Evolutionary conservation across 345 rosid genomes (phyloP).

Genomic region (Rubroshorea leprosula): DNA sequence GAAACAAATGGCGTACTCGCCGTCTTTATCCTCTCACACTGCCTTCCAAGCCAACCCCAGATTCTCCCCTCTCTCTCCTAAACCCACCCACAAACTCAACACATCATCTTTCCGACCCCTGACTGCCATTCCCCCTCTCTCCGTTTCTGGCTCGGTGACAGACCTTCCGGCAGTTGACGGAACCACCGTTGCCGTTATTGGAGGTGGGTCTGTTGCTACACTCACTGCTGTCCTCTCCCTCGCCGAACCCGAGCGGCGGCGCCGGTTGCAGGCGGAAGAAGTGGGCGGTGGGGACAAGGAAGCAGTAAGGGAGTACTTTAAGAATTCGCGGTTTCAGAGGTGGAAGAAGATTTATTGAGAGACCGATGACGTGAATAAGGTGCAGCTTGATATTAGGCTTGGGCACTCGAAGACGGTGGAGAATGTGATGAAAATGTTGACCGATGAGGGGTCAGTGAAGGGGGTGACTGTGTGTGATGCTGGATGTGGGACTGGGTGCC

Average conservation of each 20-base stretch:
- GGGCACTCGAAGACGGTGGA: conserved; percentile 90
- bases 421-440: conserved; percentile 62
- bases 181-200: conserved; percentile 62
- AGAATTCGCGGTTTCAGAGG: conserved; percentile 80
- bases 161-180: conserved; percentile 45
- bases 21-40: conserved; percentile 45
- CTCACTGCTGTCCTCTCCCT: conserved; percentile 70
- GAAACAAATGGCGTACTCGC: conserved; percentile 50
- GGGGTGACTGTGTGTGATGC: conserved; percentile 91
- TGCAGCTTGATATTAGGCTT: conserved; percentile 70
- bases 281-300: conserved; percentile 93
- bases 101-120: conserved; percentile 15
- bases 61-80: conserved; percentile 32
- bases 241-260: conserved; percentile 74
- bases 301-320: conserved; percentile 87
- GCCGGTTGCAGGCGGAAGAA: conserved; percentile 81
- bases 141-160: conserved; percentile 36
- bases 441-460: conserved; percentile 59
- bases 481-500: conserved; percentile 83
- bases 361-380: conserved; percentile 79
- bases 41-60: conserved; percentile 18
- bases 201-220: conserved; percentile 86
- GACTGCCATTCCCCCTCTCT: conserved; percentile 36
- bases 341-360: conserved; percentile 95
- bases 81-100: conserved; percentile 14